Evolutionary conservation across 1,284 basidiomycete genomes (phyloP).

Genomic region (Cryptococcus jaspeensis): DNA sequence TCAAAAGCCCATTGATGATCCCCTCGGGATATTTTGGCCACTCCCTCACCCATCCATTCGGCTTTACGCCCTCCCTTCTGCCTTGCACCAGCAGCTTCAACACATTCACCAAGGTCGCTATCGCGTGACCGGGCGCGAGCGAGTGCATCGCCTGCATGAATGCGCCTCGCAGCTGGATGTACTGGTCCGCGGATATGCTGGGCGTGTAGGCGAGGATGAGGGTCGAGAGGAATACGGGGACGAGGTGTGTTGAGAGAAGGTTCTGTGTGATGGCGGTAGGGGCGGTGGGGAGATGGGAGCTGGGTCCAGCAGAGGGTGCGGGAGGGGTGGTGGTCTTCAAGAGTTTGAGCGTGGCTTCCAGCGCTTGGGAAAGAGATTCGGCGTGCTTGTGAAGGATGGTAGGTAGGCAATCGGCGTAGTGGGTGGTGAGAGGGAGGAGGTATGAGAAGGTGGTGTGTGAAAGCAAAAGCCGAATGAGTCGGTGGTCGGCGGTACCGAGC

Average conservation of each 20-base stretch:
- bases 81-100: slow-evolving; percentile 23
- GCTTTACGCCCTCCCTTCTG: slow-evolving; percentile 6
- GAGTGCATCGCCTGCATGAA: slow-evolving; percentile 15
- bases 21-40: slow-evolving; percentile 38
- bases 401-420: slow-evolving; percentile 25
- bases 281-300: slow-evolving; percentile 12
- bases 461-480: slow-evolving; percentile 30
- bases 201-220: slow-evolving; percentile 38
- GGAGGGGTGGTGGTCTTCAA: slow-evolving; percentile 22
- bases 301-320: slow-evolving; percentile 18
- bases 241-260: slow-evolving; percentile 26
- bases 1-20: slow-evolving; percentile 30
- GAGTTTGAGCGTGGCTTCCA: slow-evolving; percentile 16
- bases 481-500: slow-evolving; percentile 38
- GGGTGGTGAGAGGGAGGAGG: slow-evolving; percentile 21
- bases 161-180: slow-evolving; percentile 17
- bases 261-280: slow-evolving; percentile 33
- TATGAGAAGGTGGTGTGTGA: slow-evolving; percentile 26
- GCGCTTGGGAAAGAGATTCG: slow-evolving; percentile 5
- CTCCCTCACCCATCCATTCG: slow-evolving; percentile 26
- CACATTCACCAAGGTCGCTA: slow-evolving; percentile 29
- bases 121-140: slow-evolving; percentile 30
- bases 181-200: slow-evolving; percentile 14
- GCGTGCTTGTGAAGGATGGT: background rate
- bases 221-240: slow-evolving; percentile 28